phyloP scores from a whole-genome alignment of 768 basidiomycete genomes.

The Rhizopogon sp. region DNA sequence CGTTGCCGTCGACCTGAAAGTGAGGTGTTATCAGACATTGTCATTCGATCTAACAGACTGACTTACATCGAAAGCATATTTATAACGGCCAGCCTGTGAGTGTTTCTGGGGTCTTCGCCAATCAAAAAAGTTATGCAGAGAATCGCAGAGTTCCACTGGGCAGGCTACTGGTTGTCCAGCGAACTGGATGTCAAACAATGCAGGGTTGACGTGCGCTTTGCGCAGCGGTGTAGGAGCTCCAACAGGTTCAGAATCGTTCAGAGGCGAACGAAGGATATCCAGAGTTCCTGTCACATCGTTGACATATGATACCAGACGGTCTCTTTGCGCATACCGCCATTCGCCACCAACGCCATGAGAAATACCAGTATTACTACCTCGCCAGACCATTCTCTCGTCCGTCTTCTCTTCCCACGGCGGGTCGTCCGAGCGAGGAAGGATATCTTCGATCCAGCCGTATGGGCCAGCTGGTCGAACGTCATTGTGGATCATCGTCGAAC shows the following conservation, averaged over 20 bases:
- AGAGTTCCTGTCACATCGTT: conserved; percentile 37
- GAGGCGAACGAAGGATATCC: conserved; percentile 32
- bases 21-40: not conserved
- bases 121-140: conserved; percentile 42
- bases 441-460: conserved; percentile 43
- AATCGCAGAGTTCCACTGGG: conserved; percentile 32
- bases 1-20: conserved; percentile 55
- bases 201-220: conserved; percentile 43
- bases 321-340: conserved; percentile 50
- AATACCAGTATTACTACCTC: conserved; percentile 72
- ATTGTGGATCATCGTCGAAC: conserved; percentile 45
- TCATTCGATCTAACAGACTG: not conserved
- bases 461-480: conserved; percentile 49
- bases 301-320: conserved; percentile 38
- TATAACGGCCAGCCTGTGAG: conserved; percentile 49
- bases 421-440: conserved; percentile 40
- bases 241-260: conserved; percentile 21
- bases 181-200: conserved; percentile 57
- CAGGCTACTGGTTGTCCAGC: conserved; percentile 22
- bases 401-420: conserved; percentile 60
- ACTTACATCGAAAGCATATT: conserved; percentile 56
- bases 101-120: conserved; percentile 41
- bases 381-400: conserved; percentile 63
- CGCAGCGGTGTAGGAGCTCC: conserved; percentile 29
- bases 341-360: conserved; percentile 30